A percentile compares a stretch with the other conserved stretches of the same genome.
These are phyloP conservation scores for Paracamarosporium sp. DNA, from an alignment of 2,329 filamentous ascomycete species.

Conservation along the genomic window DNA sequence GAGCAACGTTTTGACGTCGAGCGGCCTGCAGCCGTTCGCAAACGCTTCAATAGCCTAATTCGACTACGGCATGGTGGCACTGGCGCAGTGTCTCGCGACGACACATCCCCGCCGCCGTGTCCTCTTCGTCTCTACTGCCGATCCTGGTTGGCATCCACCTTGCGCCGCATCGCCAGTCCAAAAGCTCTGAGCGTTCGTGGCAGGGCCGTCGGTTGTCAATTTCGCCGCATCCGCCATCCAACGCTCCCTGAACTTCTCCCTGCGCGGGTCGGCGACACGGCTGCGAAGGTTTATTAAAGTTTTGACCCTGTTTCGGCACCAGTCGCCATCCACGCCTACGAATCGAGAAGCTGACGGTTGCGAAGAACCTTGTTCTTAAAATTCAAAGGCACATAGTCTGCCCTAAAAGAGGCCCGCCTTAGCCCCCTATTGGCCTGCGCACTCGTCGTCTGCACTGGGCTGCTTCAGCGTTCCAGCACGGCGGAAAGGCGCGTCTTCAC, in stretches of 20 bases:
- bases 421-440: conserved; percentile 27
- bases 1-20: conserved; percentile 19
- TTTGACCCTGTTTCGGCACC: conserved; percentile 48
- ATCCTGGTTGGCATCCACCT: conserved; percentile 16
- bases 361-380: conserved; percentile 34
- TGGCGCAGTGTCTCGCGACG: conserved; percentile 15
- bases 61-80: conserved; percentile 39
- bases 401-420: conserved; percentile 18
- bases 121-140: conserved; percentile 15
- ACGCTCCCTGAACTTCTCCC: conserved; percentile 9
- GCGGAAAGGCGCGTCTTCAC: conserved; percentile 33
- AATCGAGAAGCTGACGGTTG: conserved; percentile 34
- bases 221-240: not conserved
- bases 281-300: conserved; percentile 45
- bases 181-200: not conserved
- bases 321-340: conserved; percentile 44
- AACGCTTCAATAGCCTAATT: conserved; percentile 46
- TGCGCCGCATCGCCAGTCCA: conserved; percentile 16
- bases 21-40: conserved; percentile 38
- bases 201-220: not conserved
- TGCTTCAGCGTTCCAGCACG: conserved; percentile 31
- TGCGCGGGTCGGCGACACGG: conserved; percentile 33
- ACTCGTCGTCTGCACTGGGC: conserved; percentile 16
- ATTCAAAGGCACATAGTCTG: conserved; percentile 31
- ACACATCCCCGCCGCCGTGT: conserved; percentile 14